phyloP scores from a whole-genome alignment of 202 grass and related monocot genomes.

The Setaria italica region DNA sequence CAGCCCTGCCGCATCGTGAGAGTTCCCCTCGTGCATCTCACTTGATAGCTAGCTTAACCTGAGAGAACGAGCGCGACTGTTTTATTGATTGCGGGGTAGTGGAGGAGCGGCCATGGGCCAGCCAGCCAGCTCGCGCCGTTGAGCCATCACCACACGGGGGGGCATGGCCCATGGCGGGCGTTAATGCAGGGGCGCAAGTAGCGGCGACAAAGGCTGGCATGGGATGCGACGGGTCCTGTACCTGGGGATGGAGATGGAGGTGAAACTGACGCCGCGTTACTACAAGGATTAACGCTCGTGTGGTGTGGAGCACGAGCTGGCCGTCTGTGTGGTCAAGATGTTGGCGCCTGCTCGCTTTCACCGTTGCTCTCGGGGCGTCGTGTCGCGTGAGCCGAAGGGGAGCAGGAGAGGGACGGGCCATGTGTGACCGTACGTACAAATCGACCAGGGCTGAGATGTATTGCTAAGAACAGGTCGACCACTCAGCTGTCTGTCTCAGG shows the following conservation, averaged over 20 bases:
- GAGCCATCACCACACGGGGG: slow-evolving; percentile 17
- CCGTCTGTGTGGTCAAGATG: not conserved
- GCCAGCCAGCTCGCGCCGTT: slow-evolving; percentile 14
- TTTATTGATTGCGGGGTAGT: not conserved
- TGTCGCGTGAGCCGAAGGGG: not conserved
- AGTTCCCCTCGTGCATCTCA: not conserved
- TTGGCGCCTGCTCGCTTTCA: not conserved
- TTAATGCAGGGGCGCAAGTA: slow-evolving; percentile 41
- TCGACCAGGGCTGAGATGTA: not conserved
- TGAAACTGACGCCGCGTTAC: slow-evolving; percentile 23
- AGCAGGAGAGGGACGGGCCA: not conserved
- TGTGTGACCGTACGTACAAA: not conserved
- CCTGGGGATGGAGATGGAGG: slow-evolving; percentile 27
- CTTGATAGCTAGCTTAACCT: not conserved
- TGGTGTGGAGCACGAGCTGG: no score
- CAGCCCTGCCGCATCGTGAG: not conserved
- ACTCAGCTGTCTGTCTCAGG: not conserved
- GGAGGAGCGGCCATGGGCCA: not conserved
- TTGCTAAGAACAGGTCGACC: not conserved
- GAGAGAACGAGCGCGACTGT: not conserved
- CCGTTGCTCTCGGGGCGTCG: slow-evolving; percentile 6
- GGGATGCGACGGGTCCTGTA: slow-evolving; percentile 28
- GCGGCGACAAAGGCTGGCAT: slow-evolving; percentile 35
- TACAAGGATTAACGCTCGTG: not conserved
- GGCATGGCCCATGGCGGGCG: not conserved